Evolutionary conservation across 1,284 basidiomycete genomes (phyloP), one percentile per base, ranked within the genome.

Genomic region (Pascua sp.): DNA sequence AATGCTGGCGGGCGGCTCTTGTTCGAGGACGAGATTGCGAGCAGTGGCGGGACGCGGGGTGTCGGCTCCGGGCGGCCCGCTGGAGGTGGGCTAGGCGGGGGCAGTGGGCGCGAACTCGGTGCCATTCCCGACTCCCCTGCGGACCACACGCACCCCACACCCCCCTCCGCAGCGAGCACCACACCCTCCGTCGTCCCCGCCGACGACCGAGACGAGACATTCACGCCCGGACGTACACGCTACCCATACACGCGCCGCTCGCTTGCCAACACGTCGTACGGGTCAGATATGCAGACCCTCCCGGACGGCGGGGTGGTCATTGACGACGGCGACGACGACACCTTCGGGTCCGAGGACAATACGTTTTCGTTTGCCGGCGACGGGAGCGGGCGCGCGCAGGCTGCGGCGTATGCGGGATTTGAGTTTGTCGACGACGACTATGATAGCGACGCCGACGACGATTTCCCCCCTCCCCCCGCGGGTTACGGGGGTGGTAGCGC

Each of bases 201-300:
- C 24, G 24, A 32, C 24, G 24, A 32, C 24, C 24, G 24, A 3
- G 24, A 32, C 24, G 24, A 32, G 24, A 32, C 24, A 7, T 32
- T 32, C 7, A 32, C 24, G 24, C 24, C 24, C 24, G 24, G 24
- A 7, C 24, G 24, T 7, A 32, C 24, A 32, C 24, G 24, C 24
- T 32, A 32, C 24, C 24, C 24, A 32, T 32, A 32, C 24, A 32
- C 46, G n/a, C 64, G 65, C 42, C 65, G 60, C 36, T 70, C 63
- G 12, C 46, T 72, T 39, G 72, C 71, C 11, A 71, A 74, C 56
- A 74, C 72, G 12, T 69, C 68, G 2, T 70, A 42, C 48, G 73
- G 69, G 13, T 68, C 64, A 13, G 71, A 70, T 50, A 66, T 67
- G 45, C 56, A 51, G 54, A 57, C 47, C 12, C 49, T 53, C 41